Base-by-base conservation (phyloP, 345 rosid species). In the Gossypium anomalum region DNA sequence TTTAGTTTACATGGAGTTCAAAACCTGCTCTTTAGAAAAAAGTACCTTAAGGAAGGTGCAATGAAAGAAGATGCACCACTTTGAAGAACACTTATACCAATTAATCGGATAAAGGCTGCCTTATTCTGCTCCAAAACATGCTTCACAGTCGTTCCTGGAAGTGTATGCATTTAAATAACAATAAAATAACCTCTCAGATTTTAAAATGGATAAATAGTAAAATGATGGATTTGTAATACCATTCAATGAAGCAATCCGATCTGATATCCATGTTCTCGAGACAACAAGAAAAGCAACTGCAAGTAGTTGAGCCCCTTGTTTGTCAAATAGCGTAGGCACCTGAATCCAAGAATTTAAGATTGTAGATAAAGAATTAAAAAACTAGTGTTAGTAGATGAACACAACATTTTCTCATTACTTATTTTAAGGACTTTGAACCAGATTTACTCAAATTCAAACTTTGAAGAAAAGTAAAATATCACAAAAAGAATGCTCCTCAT, bases 111-210 rank as follows among this genome's bases (percentile, higher is more conserved):
- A 85, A 95, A 95, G 74, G 97, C 80, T 73, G 87, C 79, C 87
- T 89, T 95, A 82, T 95, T 91, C 85, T 95, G 99, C 89, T 95
- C 97, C 89, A 95, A 73, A 71, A 95, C 99, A 84, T 80, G 85
- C 89, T 90, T 93, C 78, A 95, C 94, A 71, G 99, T 95, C 75
- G 96, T 95, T 64, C 99, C 99, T 95, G 86, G 43, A 70, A 80
- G 51, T 52, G 72, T 41, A 79, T 43, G 61, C 58, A 75, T 65
- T 80, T 73, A 34, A 64, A 57, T 71, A 61, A 69, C 43, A 71
- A 56, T 13, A 76, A 74, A 55, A 58, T 48, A 34, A 77, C 7
- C 60, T 74, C 56, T 68, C 34, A 76, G 57, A 70, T 55, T 38
- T 70, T 19, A 44, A 61, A 44, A 76, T 17, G 17, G 63, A 85